phyloP scores from a whole-genome alignment of 306 rosid species.

The Chamaecrista fasciculata region DNA sequence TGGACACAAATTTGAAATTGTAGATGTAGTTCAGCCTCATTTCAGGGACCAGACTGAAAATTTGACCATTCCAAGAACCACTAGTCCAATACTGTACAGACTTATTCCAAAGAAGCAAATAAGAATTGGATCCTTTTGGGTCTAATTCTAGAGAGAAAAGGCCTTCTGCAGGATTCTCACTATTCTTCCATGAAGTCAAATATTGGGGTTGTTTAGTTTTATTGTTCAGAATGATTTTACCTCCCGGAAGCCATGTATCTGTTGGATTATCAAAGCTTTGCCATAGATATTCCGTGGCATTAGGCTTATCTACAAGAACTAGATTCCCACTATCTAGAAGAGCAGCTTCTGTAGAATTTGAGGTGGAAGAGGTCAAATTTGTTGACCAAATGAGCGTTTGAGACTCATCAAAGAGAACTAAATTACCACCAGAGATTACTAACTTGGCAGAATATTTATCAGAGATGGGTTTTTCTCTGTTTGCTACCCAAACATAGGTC shows the following conservation, averaged over 20 bases:
- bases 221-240: conserved; percentile 37
- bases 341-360: conserved; percentile 30
- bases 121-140: conserved; percentile 30
- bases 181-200: conserved; percentile 65
- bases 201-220: conserved; percentile 41
- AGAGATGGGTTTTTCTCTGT: conserved; percentile 50
- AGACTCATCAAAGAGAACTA: conserved; percentile 44
- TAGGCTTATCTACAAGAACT: conserved; percentile 31
- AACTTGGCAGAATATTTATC: conserved; percentile 43
- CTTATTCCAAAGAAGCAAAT: conserved; percentile 38
- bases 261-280: conserved; percentile 66
- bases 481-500: conserved; percentile 65
- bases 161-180: conserved; percentile 43
- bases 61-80: conserved; percentile 46
- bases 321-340: conserved; percentile 53
- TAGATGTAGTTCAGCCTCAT: conserved; percentile 48
- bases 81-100: conserved; percentile 40
- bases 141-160: conserved; percentile 44
- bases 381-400: conserved; percentile 60
- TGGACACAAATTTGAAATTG: conserved; percentile 37
- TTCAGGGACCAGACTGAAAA: conserved; percentile 49
- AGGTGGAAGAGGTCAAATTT: conserved; percentile 26
- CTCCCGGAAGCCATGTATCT: conserved; percentile 56
- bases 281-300: conserved; percentile 35
- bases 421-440: conserved; percentile 40